Evolutionary conservation across 345 rosid species (phyloP).

Genomic region (Boechera divaricarpa): DNA sequence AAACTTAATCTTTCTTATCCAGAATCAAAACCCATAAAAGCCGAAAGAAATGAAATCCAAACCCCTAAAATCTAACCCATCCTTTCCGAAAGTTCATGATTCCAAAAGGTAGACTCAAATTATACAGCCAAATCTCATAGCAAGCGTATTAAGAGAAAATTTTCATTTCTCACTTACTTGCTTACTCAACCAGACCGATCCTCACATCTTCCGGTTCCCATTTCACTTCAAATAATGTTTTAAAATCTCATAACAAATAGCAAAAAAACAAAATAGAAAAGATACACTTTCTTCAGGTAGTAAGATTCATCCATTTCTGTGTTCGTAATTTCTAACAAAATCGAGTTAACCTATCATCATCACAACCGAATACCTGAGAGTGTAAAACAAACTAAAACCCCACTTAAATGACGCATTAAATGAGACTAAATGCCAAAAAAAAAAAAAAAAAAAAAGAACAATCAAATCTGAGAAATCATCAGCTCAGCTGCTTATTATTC

Average conservation of each 20-base stretch:
- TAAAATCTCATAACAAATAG: slow-evolving; percentile 8
- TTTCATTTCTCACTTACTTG: too few species aligned
- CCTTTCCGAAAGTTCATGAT: neutral
- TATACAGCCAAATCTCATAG: neutral
- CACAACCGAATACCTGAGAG: neutral
- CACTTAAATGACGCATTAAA: slow-evolving; percentile 4
- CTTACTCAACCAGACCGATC: too few species aligned
- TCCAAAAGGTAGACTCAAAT: slow-evolving; percentile 5
- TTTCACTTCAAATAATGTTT: too few species aligned
- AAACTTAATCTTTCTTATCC: slow-evolving; percentile 21
- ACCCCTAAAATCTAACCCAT: slow-evolving; percentile 11
- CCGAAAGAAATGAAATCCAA: neutral
- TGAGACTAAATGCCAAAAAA: neutral
- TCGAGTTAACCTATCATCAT: slow-evolving; percentile 1
- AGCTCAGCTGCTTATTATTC: slow-evolving; percentile 5
- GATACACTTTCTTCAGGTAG: neutral
- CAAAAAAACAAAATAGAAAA: neutral
- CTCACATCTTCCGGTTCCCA: too few species aligned
- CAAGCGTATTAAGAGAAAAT: too few species aligned
- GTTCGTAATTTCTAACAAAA: neutral
- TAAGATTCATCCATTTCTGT: slow-evolving; percentile 1
- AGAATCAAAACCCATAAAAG: slow-evolving; percentile 11
- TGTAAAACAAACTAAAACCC: slow-evolving; percentile 5
- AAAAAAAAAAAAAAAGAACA: neutral
- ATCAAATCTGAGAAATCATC: slow-evolving; percentile 26